Percentiles rank a stretch among this genome's conserved stretches.
Evolutionary conservation across 1,284 basidiomycete genomes (phyloP).

Genomic region (Sanghuangporus baumii): DNA sequence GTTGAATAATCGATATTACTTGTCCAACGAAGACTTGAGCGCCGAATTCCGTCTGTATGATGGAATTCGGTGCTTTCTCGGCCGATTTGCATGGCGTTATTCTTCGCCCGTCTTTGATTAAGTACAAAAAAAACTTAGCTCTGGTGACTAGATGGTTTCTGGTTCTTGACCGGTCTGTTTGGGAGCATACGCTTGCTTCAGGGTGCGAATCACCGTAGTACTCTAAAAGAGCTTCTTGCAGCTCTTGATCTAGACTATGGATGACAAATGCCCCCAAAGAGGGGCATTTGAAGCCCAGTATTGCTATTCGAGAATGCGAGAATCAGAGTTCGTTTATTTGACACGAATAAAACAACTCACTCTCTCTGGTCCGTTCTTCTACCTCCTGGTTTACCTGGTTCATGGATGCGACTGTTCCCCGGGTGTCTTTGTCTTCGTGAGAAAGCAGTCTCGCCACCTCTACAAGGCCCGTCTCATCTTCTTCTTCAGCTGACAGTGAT

Average conservation of each 20-base stretch:
- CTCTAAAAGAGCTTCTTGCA: neutral
- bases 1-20: neutral
- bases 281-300: too few species aligned
- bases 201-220: conserved; percentile 5
- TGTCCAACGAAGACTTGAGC: conserved; percentile 3
- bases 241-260: too few species aligned
- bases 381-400: neutral
- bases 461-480: neutral
- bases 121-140: neutral
- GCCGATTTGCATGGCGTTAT: neutral
- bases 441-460: neutral
- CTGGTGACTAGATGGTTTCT: neutral
- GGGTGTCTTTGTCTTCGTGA: neutral
- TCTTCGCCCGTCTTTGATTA: conserved; percentile 1
- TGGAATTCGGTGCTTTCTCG: conserved; percentile 4
- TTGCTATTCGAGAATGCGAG: too few species aligned
- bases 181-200: neutral
- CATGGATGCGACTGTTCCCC: conserved; percentile 4
- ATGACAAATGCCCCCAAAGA: too few species aligned
- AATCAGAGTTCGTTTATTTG: neutral
- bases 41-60: conserved; percentile 8
- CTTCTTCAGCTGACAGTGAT: neutral
- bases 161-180: neutral
- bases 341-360: neutral
- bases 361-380: neutral